A percentile compares a stretch with the other conserved stretches of the same genome.
Conservation (phyloP, 768 basidiomycete species). For the Tylopilus sp. region DNA sequence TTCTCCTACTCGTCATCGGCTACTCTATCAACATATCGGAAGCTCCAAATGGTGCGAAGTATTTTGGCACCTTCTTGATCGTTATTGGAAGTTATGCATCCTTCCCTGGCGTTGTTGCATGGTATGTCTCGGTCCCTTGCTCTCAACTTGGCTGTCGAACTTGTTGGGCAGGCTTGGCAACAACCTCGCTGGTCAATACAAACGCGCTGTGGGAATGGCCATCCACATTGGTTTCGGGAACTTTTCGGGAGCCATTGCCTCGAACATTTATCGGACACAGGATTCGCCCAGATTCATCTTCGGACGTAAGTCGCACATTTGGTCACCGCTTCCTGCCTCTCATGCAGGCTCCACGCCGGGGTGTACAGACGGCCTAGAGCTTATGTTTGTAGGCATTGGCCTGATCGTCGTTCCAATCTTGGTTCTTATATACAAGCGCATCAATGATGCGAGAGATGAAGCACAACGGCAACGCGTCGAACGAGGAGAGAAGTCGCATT, state of each 20-base stretch:
- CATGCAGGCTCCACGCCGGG: background rate
- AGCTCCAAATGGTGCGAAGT: slow-evolving; percentile 52
- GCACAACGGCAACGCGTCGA: slow-evolving; percentile 6
- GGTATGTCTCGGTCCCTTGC: slow-evolving; percentile 38
- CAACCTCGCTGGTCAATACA: slow-evolving; percentile 63
- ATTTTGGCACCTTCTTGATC: slow-evolving; percentile 69
- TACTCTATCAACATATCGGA: slow-evolving; percentile 63
- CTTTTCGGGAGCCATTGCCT: slow-evolving; percentile 60
- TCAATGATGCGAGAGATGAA: slow-evolving; percentile 52
- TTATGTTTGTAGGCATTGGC: slow-evolving; percentile 69
- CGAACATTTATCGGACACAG: slow-evolving; percentile 56
- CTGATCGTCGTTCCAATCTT: slow-evolving; percentile 48
- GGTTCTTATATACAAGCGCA: slow-evolving; percentile 47
- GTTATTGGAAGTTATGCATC: slow-evolving; percentile 57
- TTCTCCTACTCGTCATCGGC: slow-evolving; percentile 50
- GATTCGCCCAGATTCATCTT: slow-evolving; percentile 60
- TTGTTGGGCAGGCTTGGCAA: slow-evolving; percentile 44
- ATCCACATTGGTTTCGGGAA: slow-evolving; percentile 52
- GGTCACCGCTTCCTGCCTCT: background rate
- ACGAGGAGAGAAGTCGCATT: slow-evolving; percentile 16
- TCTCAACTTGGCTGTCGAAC: background rate
- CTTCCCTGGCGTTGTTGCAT: slow-evolving; percentile 58
- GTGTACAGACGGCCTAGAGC: slow-evolving; percentile 51
- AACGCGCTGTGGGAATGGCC: slow-evolving; percentile 66
- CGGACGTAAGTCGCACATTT: slow-evolving; percentile 47